A percentile compares a stretch with the other conserved stretches of the same genome.
phyloP scores from a whole-genome alignment of 257 asterid species.

The Striga asiatica region DNA sequence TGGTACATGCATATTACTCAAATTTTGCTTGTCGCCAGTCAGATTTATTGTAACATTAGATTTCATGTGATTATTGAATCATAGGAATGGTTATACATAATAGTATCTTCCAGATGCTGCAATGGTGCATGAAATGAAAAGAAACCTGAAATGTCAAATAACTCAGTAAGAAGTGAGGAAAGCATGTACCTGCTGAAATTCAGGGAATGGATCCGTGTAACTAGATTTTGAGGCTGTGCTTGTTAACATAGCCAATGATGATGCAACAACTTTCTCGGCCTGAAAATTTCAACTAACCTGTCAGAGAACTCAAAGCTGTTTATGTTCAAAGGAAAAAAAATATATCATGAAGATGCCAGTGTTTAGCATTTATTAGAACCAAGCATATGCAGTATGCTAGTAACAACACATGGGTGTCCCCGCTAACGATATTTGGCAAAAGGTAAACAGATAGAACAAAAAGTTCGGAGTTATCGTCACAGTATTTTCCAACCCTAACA shows the following conservation, averaged over 20 bases:
- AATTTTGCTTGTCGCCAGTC: not conserved
- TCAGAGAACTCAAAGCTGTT: slow-evolving; percentile 15
- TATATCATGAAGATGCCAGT: not conserved
- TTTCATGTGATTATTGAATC: slow-evolving; percentile 2
- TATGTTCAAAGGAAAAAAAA: slow-evolving; percentile 5
- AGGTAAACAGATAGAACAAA: slow-evolving; percentile 12
- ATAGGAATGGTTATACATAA: slow-evolving; percentile 8
- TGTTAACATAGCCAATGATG: slow-evolving; percentile 51
- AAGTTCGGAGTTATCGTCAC: not conserved
- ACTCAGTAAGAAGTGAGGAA: slow-evolving; percentile 10
- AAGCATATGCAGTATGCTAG: slow-evolving; percentile 6
- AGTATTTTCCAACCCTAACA: slow-evolving; percentile 4
- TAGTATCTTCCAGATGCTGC: slow-evolving; percentile 12
- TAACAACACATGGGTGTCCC: not conserved
- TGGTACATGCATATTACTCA: not conserved
- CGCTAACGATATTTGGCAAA: not conserved
- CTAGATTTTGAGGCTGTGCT: slow-evolving; percentile 28
- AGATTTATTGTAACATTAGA: slow-evolving; percentile 1
- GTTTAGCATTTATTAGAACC: slow-evolving; percentile 12
- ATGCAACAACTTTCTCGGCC: slow-evolving; percentile 72
- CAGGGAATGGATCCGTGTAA: slow-evolving; percentile 25
- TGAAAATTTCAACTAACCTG: slow-evolving; percentile 25
- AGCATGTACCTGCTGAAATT: slow-evolving; percentile 57
- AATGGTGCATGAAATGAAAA: not conserved
- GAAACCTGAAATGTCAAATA: not conserved